Percentiles rank a stretch among this genome's conserved stretches.
phyloP scores from a whole-genome alignment of 1,284 basidiomycete species.

The Polyporus tsugae region DNA sequence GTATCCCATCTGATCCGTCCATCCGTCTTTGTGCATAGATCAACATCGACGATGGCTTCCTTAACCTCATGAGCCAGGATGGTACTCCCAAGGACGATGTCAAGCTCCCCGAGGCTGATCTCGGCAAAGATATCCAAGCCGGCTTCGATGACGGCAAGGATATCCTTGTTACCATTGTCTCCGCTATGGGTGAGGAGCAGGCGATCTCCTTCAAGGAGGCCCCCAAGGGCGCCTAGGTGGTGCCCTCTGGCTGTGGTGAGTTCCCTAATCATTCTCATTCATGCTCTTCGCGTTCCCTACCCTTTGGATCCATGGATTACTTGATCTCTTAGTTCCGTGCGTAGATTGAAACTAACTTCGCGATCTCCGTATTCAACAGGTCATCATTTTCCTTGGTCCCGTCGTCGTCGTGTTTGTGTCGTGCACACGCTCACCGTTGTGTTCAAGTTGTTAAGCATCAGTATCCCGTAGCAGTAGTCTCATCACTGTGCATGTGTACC shows the following conservation, averaged over 20 bases:
- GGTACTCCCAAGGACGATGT: slow-evolving; percentile 95
- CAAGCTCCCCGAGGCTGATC: slow-evolving; percentile 87
- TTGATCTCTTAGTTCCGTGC: neutral
- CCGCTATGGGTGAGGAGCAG: slow-evolving; percentile 94
- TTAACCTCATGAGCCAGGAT: slow-evolving; percentile 93
- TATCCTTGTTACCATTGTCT: slow-evolving; percentile 87
- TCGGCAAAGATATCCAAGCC: slow-evolving; percentile 79
- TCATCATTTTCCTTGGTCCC: slow-evolving; percentile 22
- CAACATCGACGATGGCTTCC: slow-evolving; percentile 90
- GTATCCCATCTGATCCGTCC: neutral
- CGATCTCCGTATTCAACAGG: neutral
- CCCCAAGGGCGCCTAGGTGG: slow-evolving; percentile 59
- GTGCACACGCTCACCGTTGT: slow-evolving; percentile 31
- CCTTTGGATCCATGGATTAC: neutral
- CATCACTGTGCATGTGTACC: slow-evolving; percentile 33
- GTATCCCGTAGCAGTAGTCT: slow-evolving; percentile 35
- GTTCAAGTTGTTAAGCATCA: slow-evolving; percentile 34
- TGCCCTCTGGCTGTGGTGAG: slow-evolving; percentile 11
- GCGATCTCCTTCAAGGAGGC: slow-evolving; percentile 90
- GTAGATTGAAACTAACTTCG: neutral
- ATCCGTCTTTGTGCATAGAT: slow-evolving; percentile 52
- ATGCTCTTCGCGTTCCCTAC: neutral
- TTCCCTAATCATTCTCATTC: neutral
- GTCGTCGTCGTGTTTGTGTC: slow-evolving; percentile 32
- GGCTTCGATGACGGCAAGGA: slow-evolving; percentile 92